Evolutionary conservation across 2,329 filamentous ascomycete species (phyloP), one percentile per base, ranked within the genome.

Genomic region (Monosporascus cannonballus): DNA sequence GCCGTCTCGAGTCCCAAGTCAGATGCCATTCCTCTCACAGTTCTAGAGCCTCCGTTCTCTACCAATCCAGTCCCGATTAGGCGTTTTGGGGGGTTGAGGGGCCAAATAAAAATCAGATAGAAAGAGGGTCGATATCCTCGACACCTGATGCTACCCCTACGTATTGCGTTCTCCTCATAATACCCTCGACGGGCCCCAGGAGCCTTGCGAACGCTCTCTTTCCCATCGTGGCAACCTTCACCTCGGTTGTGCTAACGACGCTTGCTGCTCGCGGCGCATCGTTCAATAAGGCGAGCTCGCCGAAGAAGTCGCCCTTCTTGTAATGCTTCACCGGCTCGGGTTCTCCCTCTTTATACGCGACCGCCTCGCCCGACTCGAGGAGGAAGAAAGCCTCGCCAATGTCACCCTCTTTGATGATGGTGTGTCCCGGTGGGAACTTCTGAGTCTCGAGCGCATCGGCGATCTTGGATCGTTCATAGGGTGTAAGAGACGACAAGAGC

Each of bases 391-490:
- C 86, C 66, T 95, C 85, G 51, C 94, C 94, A 0, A 87, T 88
- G 67, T 97, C 94, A 50, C 94, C 94, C 71, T 97, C 90, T 54
- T 77, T 79, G 72, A 99, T 97, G 67, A 99, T 96, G 49, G 81
- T 81, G n/a, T 85, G 82, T 22, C 89, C 90, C 7, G 85, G 75
- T 0, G 87, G 80, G 68, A 87, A 96, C 66, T 96, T 96, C 69
- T 87, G 84, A 9, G 92, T 94, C 69, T 97, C 92, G 52, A 99
- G 78, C 2, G 94, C 93, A 72, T 97, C 94, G 56, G 94, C 93
- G 69, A 99, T 96, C 78, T 99, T 99, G 66, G 90, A 90, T 54
- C 94, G 86, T 74, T 99, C 94, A 70, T 97, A 97, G 0, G 89
- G 81, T 45, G 92, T 96, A 52, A 99, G 80, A 22, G 84, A 86